A percentile compares a stretch with the other conserved stretches of the same genome.
These are phyloP conservation scores for Chenopodium berlandieri DNA, from an alignment of 148 eudicot genomes.

Conservation along the genomic window DNA sequence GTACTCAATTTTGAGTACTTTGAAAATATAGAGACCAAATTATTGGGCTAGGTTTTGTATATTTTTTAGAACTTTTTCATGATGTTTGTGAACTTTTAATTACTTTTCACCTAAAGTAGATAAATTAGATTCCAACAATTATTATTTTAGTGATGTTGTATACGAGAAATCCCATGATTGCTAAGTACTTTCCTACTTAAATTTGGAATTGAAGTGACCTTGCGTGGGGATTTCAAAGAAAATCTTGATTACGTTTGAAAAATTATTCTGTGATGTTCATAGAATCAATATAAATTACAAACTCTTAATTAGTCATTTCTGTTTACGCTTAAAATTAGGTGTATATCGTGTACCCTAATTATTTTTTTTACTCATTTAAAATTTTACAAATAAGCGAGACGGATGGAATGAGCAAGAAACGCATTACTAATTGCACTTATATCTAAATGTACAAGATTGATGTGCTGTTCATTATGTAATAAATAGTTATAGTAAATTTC, in stretches of 20 bases:
- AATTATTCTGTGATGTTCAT: not conserved
- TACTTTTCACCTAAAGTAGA: constrained; percentile 23
- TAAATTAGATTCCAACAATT: constrained; percentile 16
- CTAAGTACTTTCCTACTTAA: constrained; percentile 2
- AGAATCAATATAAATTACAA: too few relatives aligned
- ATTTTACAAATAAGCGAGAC: too few relatives aligned
- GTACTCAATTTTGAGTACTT: not conserved
- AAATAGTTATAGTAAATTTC: too few relatives aligned
- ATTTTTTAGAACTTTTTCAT: constrained; percentile 8
- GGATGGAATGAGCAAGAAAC: too few relatives aligned
- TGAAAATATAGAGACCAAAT: not conserved
- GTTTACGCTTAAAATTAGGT: too few relatives aligned
- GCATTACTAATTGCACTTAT: too few relatives aligned
- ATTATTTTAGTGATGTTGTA: constrained; percentile 14
- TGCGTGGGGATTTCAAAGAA: not conserved
- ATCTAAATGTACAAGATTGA: too few relatives aligned
- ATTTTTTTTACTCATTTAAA: too few relatives aligned
- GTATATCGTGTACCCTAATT: too few relatives aligned
- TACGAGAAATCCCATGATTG: constrained; percentile 7
- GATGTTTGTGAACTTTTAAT: constrained; percentile 15
- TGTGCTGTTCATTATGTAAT: too few relatives aligned
- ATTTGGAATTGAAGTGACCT: not conserved
- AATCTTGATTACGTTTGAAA: not conserved
- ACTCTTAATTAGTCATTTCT: too few relatives aligned
- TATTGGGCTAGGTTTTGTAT: constrained; percentile 6